Percentiles rank a stretch among this genome's conserved stretches.
phyloP scores from a whole-genome alignment of 257 asterid genomes.

The Rhazya stricta region DNA sequence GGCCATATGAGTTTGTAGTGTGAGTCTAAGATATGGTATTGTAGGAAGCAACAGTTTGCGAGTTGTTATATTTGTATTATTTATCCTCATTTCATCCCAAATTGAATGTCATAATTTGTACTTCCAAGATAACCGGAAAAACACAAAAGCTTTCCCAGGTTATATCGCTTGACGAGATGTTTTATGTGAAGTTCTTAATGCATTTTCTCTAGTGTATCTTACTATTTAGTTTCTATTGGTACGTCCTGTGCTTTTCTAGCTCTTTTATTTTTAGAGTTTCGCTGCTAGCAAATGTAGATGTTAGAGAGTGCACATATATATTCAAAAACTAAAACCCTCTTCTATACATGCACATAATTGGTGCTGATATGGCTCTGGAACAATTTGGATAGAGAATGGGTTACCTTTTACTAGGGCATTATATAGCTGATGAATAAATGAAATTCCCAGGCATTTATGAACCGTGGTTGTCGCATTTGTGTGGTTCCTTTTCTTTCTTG shows the following conservation, averaged over 20 bases:
- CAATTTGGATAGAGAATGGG: no score
- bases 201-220: no score
- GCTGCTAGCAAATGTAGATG: neutral
- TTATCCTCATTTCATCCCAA: neutral
- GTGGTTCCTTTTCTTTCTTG: no score
- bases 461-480: no score
- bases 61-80: neutral
- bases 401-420: neutral
- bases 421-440: no score
- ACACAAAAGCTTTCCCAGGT: neutral
- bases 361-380: no score
- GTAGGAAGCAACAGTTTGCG: neutral
- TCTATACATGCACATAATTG: neutral
- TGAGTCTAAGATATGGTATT: neutral
- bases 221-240: no score
- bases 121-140: neutral
- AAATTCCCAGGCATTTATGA: no score
- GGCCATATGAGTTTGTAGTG: neutral
- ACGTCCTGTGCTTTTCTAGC: neutral
- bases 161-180: neutral
- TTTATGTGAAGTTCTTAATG: neutral
- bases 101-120: neutral
- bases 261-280: neutral
- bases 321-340: neutral
- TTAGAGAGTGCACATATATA: neutral